Evolutionary conservation across 768 basidiomycete genomes (phyloP).

Genomic region (Brasilioporus rufonigricans): DNA sequence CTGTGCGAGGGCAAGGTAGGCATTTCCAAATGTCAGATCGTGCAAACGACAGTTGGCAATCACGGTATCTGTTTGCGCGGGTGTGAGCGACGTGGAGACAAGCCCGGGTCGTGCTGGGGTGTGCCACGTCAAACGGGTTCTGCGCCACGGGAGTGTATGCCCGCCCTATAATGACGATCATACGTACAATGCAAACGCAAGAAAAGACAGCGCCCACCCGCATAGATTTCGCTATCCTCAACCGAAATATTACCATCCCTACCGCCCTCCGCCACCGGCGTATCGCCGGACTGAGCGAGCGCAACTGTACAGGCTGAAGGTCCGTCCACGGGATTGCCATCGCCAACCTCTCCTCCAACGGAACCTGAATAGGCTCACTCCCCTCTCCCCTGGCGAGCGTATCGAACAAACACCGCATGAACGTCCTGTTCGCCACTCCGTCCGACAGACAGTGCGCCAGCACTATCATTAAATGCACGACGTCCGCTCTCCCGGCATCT

Average conservation of each 20-base stretch:
- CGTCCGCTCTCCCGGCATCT: conserved; percentile 28
- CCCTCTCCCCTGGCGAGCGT: conserved; percentile 27
- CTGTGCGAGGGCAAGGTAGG: conserved; percentile 49
- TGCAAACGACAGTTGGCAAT: conserved; percentile 41
- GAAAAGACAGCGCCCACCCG: conserved; percentile 29
- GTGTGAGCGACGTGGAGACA: conserved; percentile 24
- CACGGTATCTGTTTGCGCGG: conserved; percentile 32
- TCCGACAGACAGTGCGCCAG: conserved; percentile 52
- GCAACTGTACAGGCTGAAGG: conserved; percentile 31
- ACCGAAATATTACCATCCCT: conserved; percentile 35
- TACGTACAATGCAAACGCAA: too few relatives aligned
- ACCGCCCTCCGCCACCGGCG: conserved; percentile 48
- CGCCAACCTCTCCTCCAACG: conserved; percentile 40
- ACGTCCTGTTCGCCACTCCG: conserved; percentile 41
- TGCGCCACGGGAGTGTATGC: conserved; percentile 50
- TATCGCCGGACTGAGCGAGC: conserved; percentile 33
- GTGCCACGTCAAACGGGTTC: conserved; percentile 34
- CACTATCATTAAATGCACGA: conserved; percentile 42
- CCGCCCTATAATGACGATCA: conserved; percentile 43
- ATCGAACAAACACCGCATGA: conserved; percentile 47
- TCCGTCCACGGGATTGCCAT: conserved; percentile 40
- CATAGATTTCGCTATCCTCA: conserved; percentile 33
- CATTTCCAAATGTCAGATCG: conserved; percentile 50
- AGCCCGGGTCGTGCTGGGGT: conserved; percentile 37
- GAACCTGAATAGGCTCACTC: conserved; percentile 9